Base-by-base conservation (phyloP, 2,329 filamentous ascomycete species). In the Fusarium papillatum region DNA sequence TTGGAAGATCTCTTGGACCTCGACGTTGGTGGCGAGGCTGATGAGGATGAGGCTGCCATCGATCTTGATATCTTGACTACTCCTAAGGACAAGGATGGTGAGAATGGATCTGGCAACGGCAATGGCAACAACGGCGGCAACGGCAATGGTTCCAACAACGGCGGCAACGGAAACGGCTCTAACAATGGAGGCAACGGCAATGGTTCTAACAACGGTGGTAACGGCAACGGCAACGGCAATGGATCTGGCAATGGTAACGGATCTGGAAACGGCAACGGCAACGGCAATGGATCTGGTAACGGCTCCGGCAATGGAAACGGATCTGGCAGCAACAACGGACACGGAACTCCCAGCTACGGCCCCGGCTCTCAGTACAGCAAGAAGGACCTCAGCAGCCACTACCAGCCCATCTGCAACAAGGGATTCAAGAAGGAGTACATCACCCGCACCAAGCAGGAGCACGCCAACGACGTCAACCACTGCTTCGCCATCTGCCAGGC, bases 251-350 rank as follows among this genome's bases (percentile, higher is more conserved):
- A 50, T 4, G 46, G 46, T 8, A 48, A 48, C 14, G 43, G 43
- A 17, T 48, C 43, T 24, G 43, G 43, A 7, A 48, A 48, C 22
- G 43, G 43, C 14, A 61, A 53, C 2, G 88, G 87, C 1, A 81
- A 86, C 5, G 86, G 31, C 4, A 46, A 48, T 17, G 46, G 87
- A 19, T 31, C 26, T 14, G 50, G 50, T 19, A 55, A 55, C 13
- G 41, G 41, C 13, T 14, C 11, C 41, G n/a, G 41, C 11, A 46
- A 14, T 2, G 88, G 87, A 1, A 82, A 86, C 8, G 87, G 87
- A 1, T 76, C 79, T 82, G 3, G 88, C 87, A 2, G 82, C 86
- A 9, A 43, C n/a, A 53, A 48, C 31, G 41, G 38, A 26, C 50
- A 64, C 43, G 50, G 50, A 55, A 48, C 41, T 31, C 41, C 66